A percentile compares a stretch with the other conserved stretches of the same genome.
Evolutionary conservation across 768 basidiomycete species (phyloP).

Genomic region (Tricholoma sp.): DNA sequence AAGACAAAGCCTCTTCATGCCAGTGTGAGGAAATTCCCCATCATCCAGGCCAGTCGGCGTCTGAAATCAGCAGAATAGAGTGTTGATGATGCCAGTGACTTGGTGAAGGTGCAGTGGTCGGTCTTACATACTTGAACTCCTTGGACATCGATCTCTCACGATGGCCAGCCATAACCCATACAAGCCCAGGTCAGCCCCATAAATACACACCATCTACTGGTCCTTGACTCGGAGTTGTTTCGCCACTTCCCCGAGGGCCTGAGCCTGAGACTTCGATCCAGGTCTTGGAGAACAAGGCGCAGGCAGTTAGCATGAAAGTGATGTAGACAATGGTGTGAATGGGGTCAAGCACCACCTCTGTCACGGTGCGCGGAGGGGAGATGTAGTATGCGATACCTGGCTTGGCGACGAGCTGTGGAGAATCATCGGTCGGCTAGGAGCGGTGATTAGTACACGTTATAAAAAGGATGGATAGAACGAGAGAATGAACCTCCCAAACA

Average conservation of each 20-base stretch:
- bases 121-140: conserved; percentile 96
- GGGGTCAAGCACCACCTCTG: conserved; percentile 83
- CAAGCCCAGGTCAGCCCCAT: background rate
- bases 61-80: no score
- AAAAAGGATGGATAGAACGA: background rate
- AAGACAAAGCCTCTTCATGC: no score
- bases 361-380: conserved; percentile 93
- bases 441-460: background rate
- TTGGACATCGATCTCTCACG: conserved; percentile 99
- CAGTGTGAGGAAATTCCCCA: no score
- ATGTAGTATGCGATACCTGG: conserved; percentile 98
- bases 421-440: conserved; percentile 83
- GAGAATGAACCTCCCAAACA: conserved; percentile 86
- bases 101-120: conserved; percentile 98
- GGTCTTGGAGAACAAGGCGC: conserved; percentile 97
- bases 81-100: no score
- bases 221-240: conserved; percentile 99
- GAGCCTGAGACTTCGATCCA: conserved; percentile 99
- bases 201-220: conserved; percentile 86
- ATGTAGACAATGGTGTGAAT: conserved; percentile 92
- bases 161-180: conserved; percentile 77
- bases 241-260: conserved; percentile 92
- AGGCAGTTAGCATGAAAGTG: conserved; percentile 87
- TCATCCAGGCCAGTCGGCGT: no score
- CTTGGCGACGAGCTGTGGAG: conserved; percentile 83